Evolutionary conservation across 208 protist species (phyloP).

Genomic region (Crithidia bombi): DNA sequence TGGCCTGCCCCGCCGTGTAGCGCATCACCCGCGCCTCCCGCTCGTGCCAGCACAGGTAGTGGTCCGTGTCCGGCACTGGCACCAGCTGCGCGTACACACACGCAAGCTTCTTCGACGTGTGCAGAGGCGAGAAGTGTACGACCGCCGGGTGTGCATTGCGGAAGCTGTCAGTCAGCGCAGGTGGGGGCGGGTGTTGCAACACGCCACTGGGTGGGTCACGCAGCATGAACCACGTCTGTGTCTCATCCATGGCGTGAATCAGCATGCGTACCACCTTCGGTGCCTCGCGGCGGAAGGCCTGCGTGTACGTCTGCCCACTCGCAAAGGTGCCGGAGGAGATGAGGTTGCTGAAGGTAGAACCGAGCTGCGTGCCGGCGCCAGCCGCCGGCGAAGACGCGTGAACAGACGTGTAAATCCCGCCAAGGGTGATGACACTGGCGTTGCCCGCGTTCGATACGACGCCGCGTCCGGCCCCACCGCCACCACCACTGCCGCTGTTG

Average conservation of each 20-base stretch:
- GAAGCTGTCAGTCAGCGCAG: slow-evolving; percentile 38
- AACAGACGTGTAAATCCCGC: slow-evolving; percentile 26
- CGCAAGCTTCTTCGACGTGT: slow-evolving; percentile 33
- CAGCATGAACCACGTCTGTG: slow-evolving; percentile 57
- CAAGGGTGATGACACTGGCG: slow-evolving; percentile 25
- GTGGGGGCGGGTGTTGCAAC: slow-evolving; percentile 42
- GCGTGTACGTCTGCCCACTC: slow-evolving; percentile 61
- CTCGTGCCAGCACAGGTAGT: slow-evolving; percentile 72
- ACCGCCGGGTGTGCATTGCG: slow-evolving; percentile 38
- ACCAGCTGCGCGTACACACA: slow-evolving; percentile 48
- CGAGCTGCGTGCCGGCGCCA: slow-evolving; percentile 17
- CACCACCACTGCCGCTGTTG: not conserved
- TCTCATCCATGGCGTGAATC: slow-evolving; percentile 55
- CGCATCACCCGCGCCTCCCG: slow-evolving; percentile 68
- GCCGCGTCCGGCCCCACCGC: not conserved
- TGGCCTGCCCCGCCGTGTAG: slow-evolving; percentile 38
- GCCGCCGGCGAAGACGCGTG: not conserved
- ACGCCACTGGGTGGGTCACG: slow-evolving; percentile 39
- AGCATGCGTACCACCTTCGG: slow-evolving; percentile 80
- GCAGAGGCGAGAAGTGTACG: slow-evolving; percentile 47
- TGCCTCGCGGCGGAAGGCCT: slow-evolving; percentile 57
- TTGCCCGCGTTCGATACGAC: not conserved
- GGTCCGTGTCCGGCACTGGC: slow-evolving; percentile 61
- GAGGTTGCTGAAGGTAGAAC: slow-evolving; percentile 28
- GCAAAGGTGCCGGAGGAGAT: slow-evolving; percentile 27